Base-by-base conservation (phyloP, 345 rosid genomes). In the Hibiscus mutabilis region DNA sequence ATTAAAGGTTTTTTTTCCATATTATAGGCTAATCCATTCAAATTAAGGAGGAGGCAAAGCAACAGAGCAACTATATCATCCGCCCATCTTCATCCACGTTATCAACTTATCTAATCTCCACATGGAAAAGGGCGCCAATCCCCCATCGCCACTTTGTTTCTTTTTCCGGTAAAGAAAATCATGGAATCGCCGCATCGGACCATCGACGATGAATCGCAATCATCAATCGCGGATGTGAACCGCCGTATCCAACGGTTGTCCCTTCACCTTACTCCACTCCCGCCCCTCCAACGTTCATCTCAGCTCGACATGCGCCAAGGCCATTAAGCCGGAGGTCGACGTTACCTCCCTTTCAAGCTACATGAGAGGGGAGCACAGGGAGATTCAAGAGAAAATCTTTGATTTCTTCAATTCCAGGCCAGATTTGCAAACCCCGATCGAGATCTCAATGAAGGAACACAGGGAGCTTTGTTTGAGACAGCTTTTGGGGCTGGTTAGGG, bases 391-490 rank as follows among this genome's bases (percentile, higher is more conserved):
- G 69, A 81, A 69, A 74, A 83, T 96, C 31, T 86, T 65, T 64
- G 81, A 84, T 21, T 96, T 81, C 73, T 92, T 78, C 74, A 82
- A 85, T 52, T 79, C 90, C 1, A 80, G 91, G 68, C 98, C 97
- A 3, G 95, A 96, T 68, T 78, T 96, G 76, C 92, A 85, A 73
- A 96, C 96, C 15, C 99, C 99, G 25, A 71, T 91, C 59, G 99
- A 92, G 91, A 92, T 96, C 73, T 81, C 86, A 0, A 91, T 62
- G 69, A 88, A 89, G 37, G 96, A 89, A 4, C 87, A 96, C 25
- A 84, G 98, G 24, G 93, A 96, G 78, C 83, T 96, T 46, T 96
- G 99, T 42, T 87, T 91, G 96, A 84, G 85, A 73, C 99, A 96
- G 81, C 82, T 96, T 51, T 12, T 68, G 27, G 98, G 81, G 57